Conservation (phyloP, 371 early-diverging fungal species). For the Paraphysoderma sedebokerense region DNA sequence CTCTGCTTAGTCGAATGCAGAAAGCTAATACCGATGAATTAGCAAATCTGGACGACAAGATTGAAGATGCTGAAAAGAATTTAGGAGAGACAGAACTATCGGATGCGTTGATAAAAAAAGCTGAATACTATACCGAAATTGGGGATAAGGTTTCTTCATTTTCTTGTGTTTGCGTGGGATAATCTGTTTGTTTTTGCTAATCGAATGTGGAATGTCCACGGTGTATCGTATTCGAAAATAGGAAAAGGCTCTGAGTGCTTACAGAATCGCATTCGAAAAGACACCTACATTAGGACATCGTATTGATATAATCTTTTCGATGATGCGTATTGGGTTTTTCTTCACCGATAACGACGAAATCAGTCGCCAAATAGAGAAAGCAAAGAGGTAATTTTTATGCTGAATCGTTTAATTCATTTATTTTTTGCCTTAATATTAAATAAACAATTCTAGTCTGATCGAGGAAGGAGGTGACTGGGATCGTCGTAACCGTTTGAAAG, state of each 20-base stretch:
- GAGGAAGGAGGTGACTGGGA: slow-evolving; percentile 99
- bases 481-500: slow-evolving; percentile 96
- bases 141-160: slow-evolving; percentile 64
- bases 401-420: background rate
- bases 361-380: slow-evolving; percentile 60
- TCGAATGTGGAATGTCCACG: background rate
- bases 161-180: background rate
- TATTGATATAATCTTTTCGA: slow-evolving; percentile 81
- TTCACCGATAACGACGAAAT: slow-evolving; percentile 63
- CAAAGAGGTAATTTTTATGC: slow-evolving; percentile 29
- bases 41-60: slow-evolving; percentile 56
- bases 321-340: slow-evolving; percentile 90
- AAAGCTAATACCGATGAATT: slow-evolving; percentile 54
- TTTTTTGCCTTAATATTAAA: no score
- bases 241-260: slow-evolving; percentile 73
- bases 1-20: slow-evolving; percentile 31
- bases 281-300: slow-evolving; percentile 78
- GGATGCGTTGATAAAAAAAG: slow-evolving; percentile 79
- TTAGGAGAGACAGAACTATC: slow-evolving; percentile 87
- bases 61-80: slow-evolving; percentile 76
- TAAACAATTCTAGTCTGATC: slow-evolving; percentile 52
- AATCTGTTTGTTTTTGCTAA: background rate
- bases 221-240: slow-evolving; percentile 7
- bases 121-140: slow-evolving; percentile 77
- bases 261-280: slow-evolving; percentile 61